phyloP scores from a whole-genome alignment of 306 rosid genomes.

The Crotalaria pallida region DNA sequence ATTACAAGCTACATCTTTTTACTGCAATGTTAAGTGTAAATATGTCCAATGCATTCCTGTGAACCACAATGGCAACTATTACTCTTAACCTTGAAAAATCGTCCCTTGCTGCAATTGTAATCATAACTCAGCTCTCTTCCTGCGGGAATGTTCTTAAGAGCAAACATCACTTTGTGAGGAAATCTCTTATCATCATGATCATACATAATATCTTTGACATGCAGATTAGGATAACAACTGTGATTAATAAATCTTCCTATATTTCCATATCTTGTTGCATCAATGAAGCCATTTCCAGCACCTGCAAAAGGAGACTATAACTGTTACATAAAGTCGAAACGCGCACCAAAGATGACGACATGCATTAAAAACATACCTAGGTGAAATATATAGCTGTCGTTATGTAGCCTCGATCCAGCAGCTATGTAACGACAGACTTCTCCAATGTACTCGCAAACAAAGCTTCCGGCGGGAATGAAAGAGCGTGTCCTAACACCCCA shows the following conservation, averaged over 20 bases:
- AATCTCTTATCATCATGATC: slow-evolving; percentile 4
- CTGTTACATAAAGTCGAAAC: neutral
- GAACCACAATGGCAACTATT: slow-evolving; percentile 14
- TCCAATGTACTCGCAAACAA: slow-evolving; percentile 42
- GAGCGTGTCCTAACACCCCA: slow-evolving; percentile 50
- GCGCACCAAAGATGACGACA: neutral
- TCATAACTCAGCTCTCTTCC: slow-evolving; percentile 27
- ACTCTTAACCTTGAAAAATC: neutral
- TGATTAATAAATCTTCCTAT: slow-evolving; percentile 37
- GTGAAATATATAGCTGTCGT: neutral
- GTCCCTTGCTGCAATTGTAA: slow-evolving; percentile 9
- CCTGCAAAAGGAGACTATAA: slow-evolving; percentile 11
- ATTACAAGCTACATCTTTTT: too few relatives aligned
- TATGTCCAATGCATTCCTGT: neutral
- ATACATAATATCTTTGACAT: slow-evolving; percentile 8
- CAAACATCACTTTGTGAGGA: slow-evolving; percentile 34
- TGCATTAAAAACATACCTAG: slow-evolving; percentile 1
- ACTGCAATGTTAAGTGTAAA: neutral
- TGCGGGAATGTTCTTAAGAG: slow-evolving; percentile 27
- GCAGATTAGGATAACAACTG: slow-evolving; percentile 30
- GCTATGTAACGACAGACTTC: neutral
- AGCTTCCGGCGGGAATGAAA: slow-evolving; percentile 33
- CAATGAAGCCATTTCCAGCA: slow-evolving; percentile 14
- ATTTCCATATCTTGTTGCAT: slow-evolving; percentile 27
- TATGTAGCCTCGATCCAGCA: neutral